Evolutionary conservation across 257 asterid species (phyloP).

Genomic region (Eucommia ulmoides): DNA sequence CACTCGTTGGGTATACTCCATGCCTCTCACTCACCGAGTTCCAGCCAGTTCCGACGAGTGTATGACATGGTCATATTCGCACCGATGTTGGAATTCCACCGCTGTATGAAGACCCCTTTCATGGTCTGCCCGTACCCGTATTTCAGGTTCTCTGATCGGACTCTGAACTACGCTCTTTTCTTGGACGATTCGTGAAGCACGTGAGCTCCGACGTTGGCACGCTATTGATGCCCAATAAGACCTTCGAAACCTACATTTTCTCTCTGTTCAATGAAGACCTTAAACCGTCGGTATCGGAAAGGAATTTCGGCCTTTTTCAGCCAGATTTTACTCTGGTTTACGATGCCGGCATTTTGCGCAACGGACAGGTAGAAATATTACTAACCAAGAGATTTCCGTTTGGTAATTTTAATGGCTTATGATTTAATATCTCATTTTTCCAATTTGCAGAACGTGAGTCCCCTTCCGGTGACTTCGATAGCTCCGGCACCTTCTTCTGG

Average conservation of each 20-base stretch:
- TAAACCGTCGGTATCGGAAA: conserved; percentile 24
- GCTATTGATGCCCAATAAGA: conserved; percentile 37
- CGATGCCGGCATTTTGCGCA: conserved; percentile 25
- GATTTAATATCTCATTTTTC: no score
- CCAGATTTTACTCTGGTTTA: conserved; percentile 37
- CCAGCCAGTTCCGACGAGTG: conserved; percentile 22
- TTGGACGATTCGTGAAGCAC: conserved; percentile 23
- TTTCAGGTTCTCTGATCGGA: conserved; percentile 16
- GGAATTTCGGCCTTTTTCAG: conserved; percentile 32
- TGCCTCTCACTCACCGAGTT: conserved; percentile 25
- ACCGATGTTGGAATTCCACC: conserved; percentile 34
- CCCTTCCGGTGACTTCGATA: no score
- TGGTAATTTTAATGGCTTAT: no score
- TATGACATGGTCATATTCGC: conserved; percentile 21
- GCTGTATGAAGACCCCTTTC: conserved; percentile 26
- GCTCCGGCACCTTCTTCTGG: no score
- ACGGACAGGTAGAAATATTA: no score
- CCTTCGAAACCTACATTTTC: conserved; percentile 29
- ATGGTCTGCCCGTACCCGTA: conserved; percentile 40
- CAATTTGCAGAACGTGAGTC: no score
- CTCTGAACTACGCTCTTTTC: conserved; percentile 25
- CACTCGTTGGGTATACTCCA: conserved; percentile 28
- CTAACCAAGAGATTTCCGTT: no score
- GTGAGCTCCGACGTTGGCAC: conserved; percentile 31
- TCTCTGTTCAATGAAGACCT: conserved; percentile 34